phyloP scores from a whole-genome alignment of 805 yeast species.

The Schwanniomyces vanrijiae region DNA sequence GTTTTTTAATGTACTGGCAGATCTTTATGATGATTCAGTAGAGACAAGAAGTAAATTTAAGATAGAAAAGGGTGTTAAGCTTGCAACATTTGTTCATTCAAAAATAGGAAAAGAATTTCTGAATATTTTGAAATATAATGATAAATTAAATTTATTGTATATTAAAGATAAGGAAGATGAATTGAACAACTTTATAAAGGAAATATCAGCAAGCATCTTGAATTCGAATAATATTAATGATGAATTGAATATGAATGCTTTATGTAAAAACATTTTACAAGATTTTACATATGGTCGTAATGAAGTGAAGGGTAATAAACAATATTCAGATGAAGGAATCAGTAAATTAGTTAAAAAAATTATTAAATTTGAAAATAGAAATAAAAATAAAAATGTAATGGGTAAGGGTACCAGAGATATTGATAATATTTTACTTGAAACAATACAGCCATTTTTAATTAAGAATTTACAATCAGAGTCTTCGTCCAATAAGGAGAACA shows the following conservation, averaged over 20 bases:
- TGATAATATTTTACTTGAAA: slow-evolving; percentile 6
- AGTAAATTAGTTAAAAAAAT: slow-evolving; percentile 1
- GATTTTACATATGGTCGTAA: slow-evolving; percentile 10
- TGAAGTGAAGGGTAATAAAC: slow-evolving; percentile 10
- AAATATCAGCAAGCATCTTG: slow-evolving; percentile 2
- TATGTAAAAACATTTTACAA: slow-evolving; percentile 5
- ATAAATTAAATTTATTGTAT: slow-evolving; percentile 4
- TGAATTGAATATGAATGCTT: slow-evolving; percentile 2
- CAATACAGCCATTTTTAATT: slow-evolving; percentile 8
- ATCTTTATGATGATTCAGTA: background rate
- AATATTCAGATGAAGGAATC: slow-evolving; percentile 9
- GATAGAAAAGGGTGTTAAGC: slow-evolving; percentile 4
- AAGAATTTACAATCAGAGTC: background rate
- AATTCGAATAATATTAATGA: slow-evolving; percentile 1
- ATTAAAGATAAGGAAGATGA: slow-evolving; percentile 7
- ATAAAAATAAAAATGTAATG: background rate
- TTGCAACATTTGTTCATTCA: slow-evolving; percentile 5
- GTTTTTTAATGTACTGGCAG: slow-evolving; percentile 2
- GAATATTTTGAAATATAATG: slow-evolving; percentile 8
- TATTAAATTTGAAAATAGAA: background rate
- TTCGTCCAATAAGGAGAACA: background rate
- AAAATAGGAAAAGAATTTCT: slow-evolving; percentile 8
- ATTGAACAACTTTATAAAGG: slow-evolving; percentile 4
- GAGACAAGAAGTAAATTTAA: slow-evolving; percentile 4
- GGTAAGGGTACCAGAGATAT: slow-evolving; percentile 1